phyloP scores from a whole-genome alignment of 306 rosid species.

The Acacia crassicarpa region DNA sequence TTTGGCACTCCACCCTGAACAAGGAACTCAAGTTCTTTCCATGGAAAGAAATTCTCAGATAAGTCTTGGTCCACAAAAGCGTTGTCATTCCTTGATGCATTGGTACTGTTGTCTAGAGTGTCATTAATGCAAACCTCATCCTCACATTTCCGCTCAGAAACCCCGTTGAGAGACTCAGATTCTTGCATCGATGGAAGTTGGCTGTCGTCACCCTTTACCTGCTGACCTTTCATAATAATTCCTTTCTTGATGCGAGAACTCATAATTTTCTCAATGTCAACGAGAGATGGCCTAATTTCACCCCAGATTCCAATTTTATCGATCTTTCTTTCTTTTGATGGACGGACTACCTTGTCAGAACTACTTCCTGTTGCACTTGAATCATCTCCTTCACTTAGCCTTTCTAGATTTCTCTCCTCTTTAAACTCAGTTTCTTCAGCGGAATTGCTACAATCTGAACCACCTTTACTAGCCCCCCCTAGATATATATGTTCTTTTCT shows the following conservation, averaged over 20 bases:
- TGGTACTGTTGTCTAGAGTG: constrained; percentile 29
- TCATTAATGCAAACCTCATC: constrained; percentile 29
- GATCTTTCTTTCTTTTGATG: constrained; percentile 46
- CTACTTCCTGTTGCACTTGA: constrained; percentile 40
- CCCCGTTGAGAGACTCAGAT: constrained; percentile 37
- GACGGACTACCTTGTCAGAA: constrained; percentile 43
- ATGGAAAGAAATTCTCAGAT: constrained; percentile 36
- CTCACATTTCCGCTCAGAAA: constrained; percentile 35
- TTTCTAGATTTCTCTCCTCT: constrained; percentile 16
- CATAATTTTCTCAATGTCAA: constrained; percentile 59
- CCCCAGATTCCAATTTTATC: constrained; percentile 57
- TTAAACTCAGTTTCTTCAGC: constrained; percentile 31
- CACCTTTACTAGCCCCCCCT: constrained; percentile 33
- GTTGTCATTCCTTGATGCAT: constrained; percentile 34
- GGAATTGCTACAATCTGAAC: constrained; percentile 13
- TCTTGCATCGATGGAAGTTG: constrained; percentile 49
- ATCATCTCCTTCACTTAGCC: constrained; percentile 28
- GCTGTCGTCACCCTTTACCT: constrained; percentile 31
- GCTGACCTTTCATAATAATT: constrained; percentile 39
- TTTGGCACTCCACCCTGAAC: constrained; percentile 90
- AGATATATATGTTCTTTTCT: background rate
- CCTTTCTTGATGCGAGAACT: constrained; percentile 56
- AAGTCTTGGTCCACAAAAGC: constrained; percentile 34
- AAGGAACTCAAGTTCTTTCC: constrained; percentile 45
- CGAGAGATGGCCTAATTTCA: constrained; percentile 64